A percentile compares a stretch with the other conserved stretches of the same genome.
These are phyloP conservation scores for Talaromyces liani DNA, from an alignment of 495 filamentous ascomycete genomes.

Conservation along the genomic window DNA sequence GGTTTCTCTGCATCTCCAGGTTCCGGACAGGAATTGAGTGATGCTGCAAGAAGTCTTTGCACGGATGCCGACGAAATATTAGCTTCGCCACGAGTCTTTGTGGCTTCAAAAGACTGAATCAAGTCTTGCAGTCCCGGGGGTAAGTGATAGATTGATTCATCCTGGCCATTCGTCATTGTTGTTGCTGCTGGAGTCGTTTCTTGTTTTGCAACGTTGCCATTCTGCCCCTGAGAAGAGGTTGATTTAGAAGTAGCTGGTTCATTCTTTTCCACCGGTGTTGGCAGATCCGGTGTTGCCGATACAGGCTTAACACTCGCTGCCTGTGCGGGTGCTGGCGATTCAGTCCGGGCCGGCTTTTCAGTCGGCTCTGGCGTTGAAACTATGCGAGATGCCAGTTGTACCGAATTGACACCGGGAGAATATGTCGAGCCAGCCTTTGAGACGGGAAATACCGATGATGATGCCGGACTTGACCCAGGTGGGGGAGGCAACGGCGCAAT, in stretches of 20 bases:
- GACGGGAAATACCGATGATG: slow-evolving; percentile 33
- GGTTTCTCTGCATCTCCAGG: slow-evolving; percentile 73
- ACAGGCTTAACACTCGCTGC: slow-evolving; percentile 17
- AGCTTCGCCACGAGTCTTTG: slow-evolving; percentile 54
- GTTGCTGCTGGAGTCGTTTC: slow-evolving; percentile 5
- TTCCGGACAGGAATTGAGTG: slow-evolving; percentile 63
- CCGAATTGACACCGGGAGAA: slow-evolving; percentile 46
- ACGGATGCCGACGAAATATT: slow-evolving; percentile 53
- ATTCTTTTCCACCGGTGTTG: slow-evolving; percentile 37
- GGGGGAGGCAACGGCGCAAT: slow-evolving; percentile 88
- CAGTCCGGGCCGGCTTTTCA: neutral
- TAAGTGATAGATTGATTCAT: slow-evolving; percentile 92
- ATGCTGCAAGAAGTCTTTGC: slow-evolving; percentile 63
- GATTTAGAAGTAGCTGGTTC: slow-evolving; percentile 24
- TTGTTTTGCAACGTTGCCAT: slow-evolving; percentile 29
- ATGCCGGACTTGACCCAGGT: slow-evolving; percentile 51
- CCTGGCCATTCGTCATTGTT: slow-evolving; percentile 16
- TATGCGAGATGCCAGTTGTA: slow-evolving; percentile 35
- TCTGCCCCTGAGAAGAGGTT: slow-evolving; percentile 15
- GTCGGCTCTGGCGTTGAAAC: slow-evolving; percentile 8
- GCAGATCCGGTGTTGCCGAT: slow-evolving; percentile 19
- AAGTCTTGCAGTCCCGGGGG: slow-evolving; percentile 84
- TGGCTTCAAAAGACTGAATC: slow-evolving; percentile 80
- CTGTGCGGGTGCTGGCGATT: slow-evolving; percentile 17
- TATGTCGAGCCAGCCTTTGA: slow-evolving; percentile 42